Percentiles rank a stretch among this genome's conserved stretches.
phyloP scores from a whole-genome alignment of 2,329 filamentous ascomycete species.

The Aspergillus spinulosporus region DNA sequence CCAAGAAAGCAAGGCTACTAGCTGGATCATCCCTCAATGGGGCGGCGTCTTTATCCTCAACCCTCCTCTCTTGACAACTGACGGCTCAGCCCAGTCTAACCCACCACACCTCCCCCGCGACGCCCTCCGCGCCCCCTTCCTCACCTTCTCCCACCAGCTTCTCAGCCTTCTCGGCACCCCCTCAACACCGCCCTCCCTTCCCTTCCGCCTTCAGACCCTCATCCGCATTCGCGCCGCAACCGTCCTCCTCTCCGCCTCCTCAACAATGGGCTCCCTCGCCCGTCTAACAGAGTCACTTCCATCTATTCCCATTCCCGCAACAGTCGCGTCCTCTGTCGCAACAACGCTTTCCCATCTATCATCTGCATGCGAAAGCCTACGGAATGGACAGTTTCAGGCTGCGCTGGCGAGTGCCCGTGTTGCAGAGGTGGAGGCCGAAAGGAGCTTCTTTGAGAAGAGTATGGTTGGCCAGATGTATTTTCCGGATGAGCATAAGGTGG shows the following conservation, averaged over 20 bases:
- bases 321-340: slow-evolving; percentile 81
- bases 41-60: slow-evolving; percentile 74
- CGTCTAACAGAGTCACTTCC: slow-evolving; percentile 79
- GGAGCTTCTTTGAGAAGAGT: slow-evolving; percentile 96
- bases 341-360: slow-evolving; percentile 76
- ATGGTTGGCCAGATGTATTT: slow-evolving; percentile 99
- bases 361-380: slow-evolving; percentile 70
- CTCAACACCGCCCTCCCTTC: slow-evolving; percentile 72
- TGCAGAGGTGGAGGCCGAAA: slow-evolving; percentile 85
- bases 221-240: slow-evolving; percentile 82
- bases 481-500: slow-evolving; percentile 96
- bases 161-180: slow-evolving; percentile 85
- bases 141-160: slow-evolving; percentile 88
- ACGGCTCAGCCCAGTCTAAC: slow-evolving; percentile 36
- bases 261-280: slow-evolving; percentile 88
- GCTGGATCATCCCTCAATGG: slow-evolving; percentile 97
- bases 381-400: slow-evolving; percentile 58
- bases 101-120: slow-evolving; percentile 60
- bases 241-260: slow-evolving; percentile 83
- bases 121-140: slow-evolving; percentile 73
- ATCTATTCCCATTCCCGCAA: slow-evolving; percentile 85
- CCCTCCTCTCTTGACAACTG: slow-evolving; percentile 40
- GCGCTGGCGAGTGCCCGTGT: slow-evolving; percentile 79
- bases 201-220: slow-evolving; percentile 79
- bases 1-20: slow-evolving; percentile 63